These are phyloP conservation scores for Erodium moschatum DNA, from an alignment of 441 rosid species.

Conservation along the genomic window DNA sequence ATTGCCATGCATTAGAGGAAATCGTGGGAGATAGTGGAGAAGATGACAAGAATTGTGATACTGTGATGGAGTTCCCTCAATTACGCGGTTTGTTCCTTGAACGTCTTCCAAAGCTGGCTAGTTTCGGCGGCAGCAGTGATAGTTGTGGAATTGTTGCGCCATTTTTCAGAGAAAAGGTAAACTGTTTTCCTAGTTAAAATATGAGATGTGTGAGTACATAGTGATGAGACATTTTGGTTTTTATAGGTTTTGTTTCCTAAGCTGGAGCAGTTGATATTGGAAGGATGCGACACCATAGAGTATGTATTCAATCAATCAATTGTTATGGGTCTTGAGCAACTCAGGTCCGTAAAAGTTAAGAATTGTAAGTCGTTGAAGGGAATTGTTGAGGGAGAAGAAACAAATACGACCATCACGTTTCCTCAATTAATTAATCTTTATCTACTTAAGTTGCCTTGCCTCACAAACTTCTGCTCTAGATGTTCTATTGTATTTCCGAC, in stretches of 20 bases:
- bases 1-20: slow-evolving; percentile 11
- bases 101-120: slow-evolving; percentile 11
- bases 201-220: neutral
- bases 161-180: neutral
- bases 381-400: neutral
- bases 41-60: neutral
- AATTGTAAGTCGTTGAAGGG: neutral
- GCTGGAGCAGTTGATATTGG: neutral
- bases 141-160: no score
- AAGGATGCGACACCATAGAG: neutral
- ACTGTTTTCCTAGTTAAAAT: neutral
- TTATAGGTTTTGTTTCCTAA: neutral
- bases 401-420: neutral
- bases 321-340: neutral
- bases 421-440: neutral
- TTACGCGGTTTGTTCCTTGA: neutral
- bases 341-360: neutral
- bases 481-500: no score
- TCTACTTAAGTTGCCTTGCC: neutral
- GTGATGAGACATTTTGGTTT: neutral
- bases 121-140: slow-evolving; percentile 1
- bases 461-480: neutral
- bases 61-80: neutral
- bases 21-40: neutral
- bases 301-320: neutral